Percentiles rank a stretch among this genome's conserved stretches.
phyloP scores from a whole-genome alignment of 805 yeast species.

The Lipomyces sp. region DNA sequence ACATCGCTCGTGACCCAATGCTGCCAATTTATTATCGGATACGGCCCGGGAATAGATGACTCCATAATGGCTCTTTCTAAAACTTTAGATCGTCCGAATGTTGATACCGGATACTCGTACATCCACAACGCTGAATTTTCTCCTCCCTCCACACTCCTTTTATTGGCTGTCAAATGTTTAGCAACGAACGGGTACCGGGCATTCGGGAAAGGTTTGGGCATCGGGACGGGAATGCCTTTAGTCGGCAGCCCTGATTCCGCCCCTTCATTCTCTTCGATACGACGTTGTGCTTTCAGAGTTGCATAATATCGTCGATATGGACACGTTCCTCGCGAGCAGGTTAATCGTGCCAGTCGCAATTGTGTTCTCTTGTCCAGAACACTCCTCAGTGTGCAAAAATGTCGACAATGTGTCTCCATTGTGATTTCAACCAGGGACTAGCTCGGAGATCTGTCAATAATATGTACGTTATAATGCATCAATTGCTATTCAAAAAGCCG shows the following conservation, averaged over 20 bases:
- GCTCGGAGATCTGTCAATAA: not conserved
- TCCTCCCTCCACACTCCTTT: not conserved
- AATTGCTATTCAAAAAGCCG: not conserved
- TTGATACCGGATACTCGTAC: not conserved
- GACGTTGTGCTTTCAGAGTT: not conserved
- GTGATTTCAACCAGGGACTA: not conserved
- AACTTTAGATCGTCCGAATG: slow-evolving; percentile 8
- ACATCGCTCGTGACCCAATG: slow-evolving; percentile 28
- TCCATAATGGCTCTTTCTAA: not conserved
- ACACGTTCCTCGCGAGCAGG: not conserved
- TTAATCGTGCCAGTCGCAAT: not conserved
- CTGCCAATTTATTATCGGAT: slow-evolving; percentile 33
- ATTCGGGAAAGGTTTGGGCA: slow-evolving; percentile 8
- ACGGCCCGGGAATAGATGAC: slow-evolving; percentile 11
- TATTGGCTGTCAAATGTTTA: not conserved
- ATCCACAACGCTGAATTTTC: not conserved
- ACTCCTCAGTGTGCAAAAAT: not conserved
- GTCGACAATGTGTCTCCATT: not conserved
- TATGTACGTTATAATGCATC: not conserved
- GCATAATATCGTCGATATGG: not conserved
- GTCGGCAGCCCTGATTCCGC: slow-evolving; percentile 9
- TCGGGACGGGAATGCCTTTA: slow-evolving; percentile 7
- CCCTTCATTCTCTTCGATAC: not conserved
- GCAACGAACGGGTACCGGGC: slow-evolving; percentile 10
- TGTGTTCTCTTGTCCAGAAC: not conserved